Evolutionary conservation across 2,329 filamentous ascomycete genomes (phyloP), one percentile per base, ranked within the genome.

Genomic region (Sporothrix schenckii): DNA sequence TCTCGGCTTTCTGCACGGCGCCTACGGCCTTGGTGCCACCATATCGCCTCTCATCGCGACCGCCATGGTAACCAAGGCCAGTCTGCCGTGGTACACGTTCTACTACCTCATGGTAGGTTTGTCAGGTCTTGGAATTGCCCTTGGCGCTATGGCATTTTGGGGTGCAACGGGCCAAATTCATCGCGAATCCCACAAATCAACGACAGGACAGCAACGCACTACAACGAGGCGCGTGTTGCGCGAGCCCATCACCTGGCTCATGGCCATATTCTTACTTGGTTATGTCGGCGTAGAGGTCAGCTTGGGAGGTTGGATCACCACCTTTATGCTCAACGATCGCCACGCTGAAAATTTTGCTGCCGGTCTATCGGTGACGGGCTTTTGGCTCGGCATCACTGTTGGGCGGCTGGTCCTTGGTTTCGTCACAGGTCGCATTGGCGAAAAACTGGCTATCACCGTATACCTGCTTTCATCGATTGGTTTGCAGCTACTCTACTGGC

Each of bases 261-360:
- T 88, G 56, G 85, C 92, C 2, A 72, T 91, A 1, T 96, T 96
- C 77, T 81, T 96, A 16, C 84, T 96, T 4, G 87, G 88, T 10
- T 96, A 96, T 76, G 89, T 94, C 0, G 93, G 93, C 4, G 85
- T 87, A 6, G 93, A 97, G 79, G 90, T 93, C 72, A 77, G 76
- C 41, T 72, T 80, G 44, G 70, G 91, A 49, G 80, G 91, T 16
- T 94, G 91, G 91, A 89, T 96, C 73, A 89, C 92, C 65, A 90
- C 89, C 0, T 96, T 97, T 77, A 96, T 97, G 92, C 88, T 94
- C n/a, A 83, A 86, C 24, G 89, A 93, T 30, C 87, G 93, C 16
- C 79, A 89, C 50, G 92, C 89, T 3, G 85, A 83, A 30, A 82
- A 88, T 0, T 94, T 95, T 76, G 84, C 88, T 2, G 89, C 90